phyloP scores from a whole-genome alignment of 2,329 filamentous ascomycete genomes.

The Alternaria ethzedia region DNA sequence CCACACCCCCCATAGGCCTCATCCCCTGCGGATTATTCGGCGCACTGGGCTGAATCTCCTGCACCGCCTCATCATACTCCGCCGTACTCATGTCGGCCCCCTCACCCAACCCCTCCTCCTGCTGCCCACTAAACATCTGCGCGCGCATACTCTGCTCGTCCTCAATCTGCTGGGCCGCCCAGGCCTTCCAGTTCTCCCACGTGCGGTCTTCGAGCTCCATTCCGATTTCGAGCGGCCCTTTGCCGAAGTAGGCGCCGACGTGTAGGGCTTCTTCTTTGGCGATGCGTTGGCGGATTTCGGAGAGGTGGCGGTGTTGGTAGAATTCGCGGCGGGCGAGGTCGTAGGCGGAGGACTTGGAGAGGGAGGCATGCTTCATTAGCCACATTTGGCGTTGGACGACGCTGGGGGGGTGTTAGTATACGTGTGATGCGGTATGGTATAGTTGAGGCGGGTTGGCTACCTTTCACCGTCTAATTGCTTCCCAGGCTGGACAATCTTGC shows the following conservation, averaged over 20 bases:
- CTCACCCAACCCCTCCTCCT: conserved; percentile 38
- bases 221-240: conserved; percentile 73
- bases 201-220: conserved; percentile 81
- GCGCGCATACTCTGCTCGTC: conserved; percentile 56
- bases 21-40: conserved; percentile 36
- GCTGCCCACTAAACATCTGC: conserved; percentile 46
- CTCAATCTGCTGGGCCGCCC: conserved; percentile 67
- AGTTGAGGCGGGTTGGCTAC: conserved; percentile 56
- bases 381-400: conserved; percentile 91
- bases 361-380: conserved; percentile 66
- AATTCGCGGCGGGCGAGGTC: conserved; percentile 88
- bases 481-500: conserved; percentile 74
- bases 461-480: conserved; percentile 83
- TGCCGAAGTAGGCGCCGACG: conserved; percentile 88
- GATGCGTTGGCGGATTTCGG: conserved; percentile 82
- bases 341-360: conserved; percentile 75
- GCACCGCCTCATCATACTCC: conserved; percentile 39
- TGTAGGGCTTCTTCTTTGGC: conserved; percentile 86
- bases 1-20: conserved; percentile 47
- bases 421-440: neutral
- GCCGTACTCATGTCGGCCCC: conserved; percentile 23
- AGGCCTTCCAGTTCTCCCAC: conserved; percentile 84
- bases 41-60: conserved; percentile 40
- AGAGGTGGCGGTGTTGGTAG: conserved; percentile 79
- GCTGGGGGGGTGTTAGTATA: conserved; percentile 55